phyloP scores from a whole-genome alignment of 2,329 filamentous ascomycete species.

The Fusarium beomiforme region DNA sequence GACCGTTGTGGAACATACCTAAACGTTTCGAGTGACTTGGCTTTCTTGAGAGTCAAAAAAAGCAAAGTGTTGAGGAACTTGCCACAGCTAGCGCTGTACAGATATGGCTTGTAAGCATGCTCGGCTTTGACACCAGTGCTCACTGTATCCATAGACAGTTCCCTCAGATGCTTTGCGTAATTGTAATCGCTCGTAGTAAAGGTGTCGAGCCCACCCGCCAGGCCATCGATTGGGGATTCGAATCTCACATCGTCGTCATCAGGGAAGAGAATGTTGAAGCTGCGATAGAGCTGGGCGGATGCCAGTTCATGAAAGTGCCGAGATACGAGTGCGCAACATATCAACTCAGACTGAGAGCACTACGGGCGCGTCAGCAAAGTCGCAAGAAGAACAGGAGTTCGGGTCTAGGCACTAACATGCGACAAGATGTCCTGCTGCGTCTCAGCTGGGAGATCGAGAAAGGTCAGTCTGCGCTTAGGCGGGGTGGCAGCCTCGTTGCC shows the following conservation, averaged over 20 bases:
- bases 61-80: conserved; percentile 73
- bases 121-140: conserved; percentile 64
- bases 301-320: conserved; percentile 67
- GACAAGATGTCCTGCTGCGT: conserved; percentile 60
- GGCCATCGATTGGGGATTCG: conserved; percentile 64
- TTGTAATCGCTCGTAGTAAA: conserved; percentile 72
- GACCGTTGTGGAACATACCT: conserved; percentile 52
- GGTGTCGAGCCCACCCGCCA: conserved; percentile 68
- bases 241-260: conserved; percentile 64
- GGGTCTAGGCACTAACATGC: conserved; percentile 51
- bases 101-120: conserved; percentile 62
- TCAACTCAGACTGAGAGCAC: conserved; percentile 63
- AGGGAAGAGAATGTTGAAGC: conserved; percentile 69
- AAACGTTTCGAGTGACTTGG: conserved; percentile 65
- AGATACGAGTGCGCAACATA: conserved; percentile 68
- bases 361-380: conserved; percentile 41
- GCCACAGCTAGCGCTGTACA: conserved; percentile 65
- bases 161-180: conserved; percentile 67
- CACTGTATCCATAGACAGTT: conserved; percentile 66
- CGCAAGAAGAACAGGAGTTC: not conserved
- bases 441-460: conserved; percentile 59
- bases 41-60: conserved; percentile 64
- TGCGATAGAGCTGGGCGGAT: conserved; percentile 67
- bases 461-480: conserved; percentile 39
- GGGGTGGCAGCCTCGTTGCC: conserved; percentile 43